Evolutionary conservation across 2,329 filamentous ascomycete species (phyloP).

Genomic region (Fusarium torulosum): DNA sequence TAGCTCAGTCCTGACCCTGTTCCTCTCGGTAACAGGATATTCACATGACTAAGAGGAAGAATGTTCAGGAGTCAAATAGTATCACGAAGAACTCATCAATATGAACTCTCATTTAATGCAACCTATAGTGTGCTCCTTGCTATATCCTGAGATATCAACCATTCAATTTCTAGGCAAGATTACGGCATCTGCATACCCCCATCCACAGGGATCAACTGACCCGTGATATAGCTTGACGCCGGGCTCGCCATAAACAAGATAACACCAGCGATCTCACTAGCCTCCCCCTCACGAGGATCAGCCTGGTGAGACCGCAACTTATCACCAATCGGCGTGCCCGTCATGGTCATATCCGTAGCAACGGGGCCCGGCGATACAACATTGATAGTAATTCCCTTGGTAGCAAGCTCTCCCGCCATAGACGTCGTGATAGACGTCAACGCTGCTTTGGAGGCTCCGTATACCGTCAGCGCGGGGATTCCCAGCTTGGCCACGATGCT

Average conservation of each 20-base stretch:
- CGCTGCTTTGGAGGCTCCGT: slow-evolving; percentile 53
- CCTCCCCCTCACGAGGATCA: slow-evolving; percentile 11
- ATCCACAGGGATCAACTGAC: slow-evolving; percentile 19
- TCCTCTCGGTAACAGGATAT: no score
- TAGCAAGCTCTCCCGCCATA: slow-evolving; percentile 12
- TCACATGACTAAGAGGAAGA: no score
- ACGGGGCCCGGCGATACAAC: slow-evolving; percentile 9
- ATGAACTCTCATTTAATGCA: no score
- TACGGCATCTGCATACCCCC: slow-evolving; percentile 19
- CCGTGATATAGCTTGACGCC: slow-evolving; percentile 19
- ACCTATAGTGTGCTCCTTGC: no score
- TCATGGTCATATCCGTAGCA: slow-evolving; percentile 19
- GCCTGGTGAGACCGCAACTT: slow-evolving; percentile 11
- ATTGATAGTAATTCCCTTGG: slow-evolving; percentile 18
- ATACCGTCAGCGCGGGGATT: slow-evolving; percentile 48
- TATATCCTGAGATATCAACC: no score
- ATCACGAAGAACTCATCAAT: no score
- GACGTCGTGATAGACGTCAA: slow-evolving; percentile 7
- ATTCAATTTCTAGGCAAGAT: no score
- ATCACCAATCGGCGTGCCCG: slow-evolving; percentile 5
- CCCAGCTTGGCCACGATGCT: slow-evolving; percentile 51
- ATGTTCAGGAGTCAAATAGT: no score
- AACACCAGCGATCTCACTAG: slow-evolving; percentile 4
- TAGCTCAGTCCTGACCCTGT: no score
- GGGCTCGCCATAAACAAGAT: slow-evolving; percentile 16